Conservation (phyloP, 1,284 basidiomycete species). For the Athelia psychrophila region DNA sequence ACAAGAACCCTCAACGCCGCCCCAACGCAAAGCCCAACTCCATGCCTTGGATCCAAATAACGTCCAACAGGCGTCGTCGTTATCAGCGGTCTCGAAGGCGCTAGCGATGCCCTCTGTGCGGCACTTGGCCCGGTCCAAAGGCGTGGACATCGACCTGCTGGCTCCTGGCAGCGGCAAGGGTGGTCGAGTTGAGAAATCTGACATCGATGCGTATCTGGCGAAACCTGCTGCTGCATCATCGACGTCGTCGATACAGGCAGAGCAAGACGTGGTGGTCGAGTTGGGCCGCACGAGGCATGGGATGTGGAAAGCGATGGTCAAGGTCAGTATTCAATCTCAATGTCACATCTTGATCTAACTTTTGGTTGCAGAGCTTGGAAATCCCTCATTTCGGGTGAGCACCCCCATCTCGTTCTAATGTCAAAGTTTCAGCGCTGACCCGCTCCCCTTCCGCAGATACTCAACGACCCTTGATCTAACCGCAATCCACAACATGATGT, state of each 20-base stretch:
- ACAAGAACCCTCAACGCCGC: constrained; percentile 6
- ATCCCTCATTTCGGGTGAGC: constrained; percentile 79
- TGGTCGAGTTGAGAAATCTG: constrained; percentile 74
- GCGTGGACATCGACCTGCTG: constrained; percentile 58
- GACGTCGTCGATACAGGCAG: constrained; percentile 9
- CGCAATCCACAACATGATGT: constrained; percentile 66
- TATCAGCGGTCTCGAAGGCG: constrained; percentile 24
- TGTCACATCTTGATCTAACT: constrained; percentile 6
- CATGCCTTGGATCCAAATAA: constrained; percentile 72
- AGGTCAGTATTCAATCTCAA: constrained; percentile 37
- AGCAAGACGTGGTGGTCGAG: constrained; percentile 58
- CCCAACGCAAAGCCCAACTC: constrained; percentile 16
- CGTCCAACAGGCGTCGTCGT: constrained; percentile 13
- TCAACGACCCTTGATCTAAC: constrained; percentile 85
- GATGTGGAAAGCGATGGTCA: constrained; percentile 88
- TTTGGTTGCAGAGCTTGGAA: constrained; percentile 57
- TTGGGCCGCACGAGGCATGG: constrained; percentile 76
- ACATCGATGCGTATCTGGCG: constrained; percentile 64
- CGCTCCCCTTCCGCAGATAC: constrained; percentile 43
- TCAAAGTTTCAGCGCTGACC: constrained; percentile 1
- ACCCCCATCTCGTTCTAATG: background rate
- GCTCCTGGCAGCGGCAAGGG: constrained; percentile 72
- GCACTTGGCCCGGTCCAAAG: constrained; percentile 68
- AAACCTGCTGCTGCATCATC: constrained; percentile 12
- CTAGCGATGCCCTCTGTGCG: constrained; percentile 80